Percentiles rank a stretch among this genome's conserved stretches.
Evolutionary conservation across 805 yeast genomes (phyloP).

Genomic region (Ogataea thermomethanolica): DNA sequence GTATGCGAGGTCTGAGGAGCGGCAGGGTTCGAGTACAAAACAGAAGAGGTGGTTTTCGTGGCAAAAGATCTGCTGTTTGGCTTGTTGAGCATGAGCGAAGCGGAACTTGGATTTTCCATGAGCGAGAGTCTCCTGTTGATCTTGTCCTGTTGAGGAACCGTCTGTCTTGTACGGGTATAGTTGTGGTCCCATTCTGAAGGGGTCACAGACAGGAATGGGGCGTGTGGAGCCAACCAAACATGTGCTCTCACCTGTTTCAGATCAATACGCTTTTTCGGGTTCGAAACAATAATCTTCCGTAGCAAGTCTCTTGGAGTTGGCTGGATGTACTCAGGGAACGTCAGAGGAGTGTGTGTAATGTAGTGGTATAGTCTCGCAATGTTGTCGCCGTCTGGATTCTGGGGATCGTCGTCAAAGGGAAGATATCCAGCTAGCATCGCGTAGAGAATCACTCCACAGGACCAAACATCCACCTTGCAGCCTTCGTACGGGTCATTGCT

Average conservation of each 20-base stretch:
- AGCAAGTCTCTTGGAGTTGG: conserved; percentile 89
- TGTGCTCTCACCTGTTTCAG: conserved; percentile 73
- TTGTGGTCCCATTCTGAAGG: conserved; percentile 88
- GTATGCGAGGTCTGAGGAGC: conserved; percentile 62
- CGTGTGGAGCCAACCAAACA: conserved; percentile 85
- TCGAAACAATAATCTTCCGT: conserved; percentile 78
- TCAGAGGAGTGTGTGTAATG: conserved; percentile 85
- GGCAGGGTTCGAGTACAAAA: conserved; percentile 50
- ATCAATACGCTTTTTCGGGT: conserved; percentile 72
- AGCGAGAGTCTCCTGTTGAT: conserved; percentile 39
- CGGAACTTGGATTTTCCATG: conserved; percentile 43
- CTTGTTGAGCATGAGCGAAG: conserved; percentile 35
- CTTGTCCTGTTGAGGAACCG: conserved; percentile 23
- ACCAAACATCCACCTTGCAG: conserved; percentile 94
- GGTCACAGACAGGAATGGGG: conserved; percentile 73
- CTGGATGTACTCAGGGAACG: conserved; percentile 90
- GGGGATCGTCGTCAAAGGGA: conserved; percentile 97
- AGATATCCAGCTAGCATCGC: conserved; percentile 97
- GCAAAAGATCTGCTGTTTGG: conserved; percentile 35
- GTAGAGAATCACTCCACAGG: conserved; percentile 90
- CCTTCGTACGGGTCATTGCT: conserved; percentile 87
- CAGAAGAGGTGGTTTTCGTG: conserved; percentile 36
- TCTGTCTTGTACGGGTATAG: conserved; percentile 39
- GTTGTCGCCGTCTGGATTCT: conserved; percentile 94
- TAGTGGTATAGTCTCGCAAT: conserved; percentile 87